Percentiles rank a stretch among this genome's conserved stretches.
phyloP scores from a whole-genome alignment of 345 rosid genomes.

The Eutrema heterophyllum region DNA sequence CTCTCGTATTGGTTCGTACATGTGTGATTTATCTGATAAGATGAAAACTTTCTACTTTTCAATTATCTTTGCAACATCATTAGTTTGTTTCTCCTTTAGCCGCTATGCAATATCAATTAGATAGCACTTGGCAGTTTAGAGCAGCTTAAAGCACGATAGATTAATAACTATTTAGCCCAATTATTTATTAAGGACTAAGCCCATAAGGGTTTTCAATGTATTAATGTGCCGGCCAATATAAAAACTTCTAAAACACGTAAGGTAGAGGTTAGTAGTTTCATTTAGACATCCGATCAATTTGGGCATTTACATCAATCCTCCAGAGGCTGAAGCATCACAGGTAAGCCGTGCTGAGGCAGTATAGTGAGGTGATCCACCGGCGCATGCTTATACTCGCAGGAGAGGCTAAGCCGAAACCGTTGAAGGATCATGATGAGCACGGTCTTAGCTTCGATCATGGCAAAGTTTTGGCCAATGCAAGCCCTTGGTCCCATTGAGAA shows the following conservation, averaged over 20 bases:
- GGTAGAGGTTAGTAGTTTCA: not conserved
- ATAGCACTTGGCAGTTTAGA: not conserved
- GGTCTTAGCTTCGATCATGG: constrained; percentile 12
- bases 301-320: not conserved
- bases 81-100: not conserved
- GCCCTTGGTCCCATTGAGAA: constrained; percentile 54
- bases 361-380: constrained; percentile 34
- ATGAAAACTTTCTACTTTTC: not conserved
- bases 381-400: constrained; percentile 40
- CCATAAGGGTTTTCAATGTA: too few relatives aligned
- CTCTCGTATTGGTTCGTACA: constrained; percentile 1
- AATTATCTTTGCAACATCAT: not conserved
- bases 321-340: constrained; percentile 33
- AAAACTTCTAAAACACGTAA: too few relatives aligned
- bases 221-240: too few relatives aligned
- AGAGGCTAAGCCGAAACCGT: constrained; percentile 32
- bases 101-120: not conserved
- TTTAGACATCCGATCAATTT: not conserved
- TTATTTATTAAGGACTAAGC: not conserved
- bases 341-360: constrained; percentile 39
- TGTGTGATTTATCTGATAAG: not conserved
- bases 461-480: constrained; percentile 60
- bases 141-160: not conserved
- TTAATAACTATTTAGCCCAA: not conserved
- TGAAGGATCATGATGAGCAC: constrained; percentile 44